Evolutionary conservation across 352 stramenopile species (phyloP), one percentile per base, ranked within the genome.

Genomic region (Phytophthora chlamydospora): DNA sequence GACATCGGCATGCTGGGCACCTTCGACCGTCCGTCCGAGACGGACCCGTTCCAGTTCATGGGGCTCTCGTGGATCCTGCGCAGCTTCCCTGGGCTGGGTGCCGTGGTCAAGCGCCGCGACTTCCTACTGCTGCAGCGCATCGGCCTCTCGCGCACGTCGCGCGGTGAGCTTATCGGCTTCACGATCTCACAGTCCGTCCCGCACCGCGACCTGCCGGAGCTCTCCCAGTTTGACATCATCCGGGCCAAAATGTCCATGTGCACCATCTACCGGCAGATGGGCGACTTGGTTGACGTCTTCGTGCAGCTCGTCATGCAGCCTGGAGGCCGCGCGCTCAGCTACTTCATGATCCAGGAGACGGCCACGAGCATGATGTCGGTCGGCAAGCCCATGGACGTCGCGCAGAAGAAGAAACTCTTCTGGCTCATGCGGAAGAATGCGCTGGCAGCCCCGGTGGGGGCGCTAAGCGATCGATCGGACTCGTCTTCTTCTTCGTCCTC

Each of bases 331-430:
- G 62, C 69, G 13, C 49, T 72, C 39, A 77, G 50, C 52, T 74
- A 72, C 50, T 65, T 70, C 43, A 65, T 66, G 55, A 27, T 71
- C 0, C 57, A 68, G 14, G 63, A 85, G 42, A 66, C 68, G 0
- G 62, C 69, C 38, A 46, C 62, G 43, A 63, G 56, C 27, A 49
- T 75, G 24, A 61, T 76, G 36, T 62, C 57, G 11, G 62, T 72
- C 2, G 66, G 70, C 36, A 72, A 82, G 48, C 63, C 70, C 34
- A 82, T 83, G 32, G 47, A 71, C 8, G 65, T 66, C 6, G 73
- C 75, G 6, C 67, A 82, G 34, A 83, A 75, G 42, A 88, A 85
- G 63, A 88, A 88, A 17, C 73, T 88, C 32, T 73, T 82, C 48
- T 88, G 77, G 66, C 71, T 75, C 38, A 76, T 87, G 69, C 58